A percentile compares a stretch with the other conserved stretches of the same genome.
Conservation (phyloP, 2,329 filamentous ascomycete species). For the Arthrinium phaeospermum region DNA sequence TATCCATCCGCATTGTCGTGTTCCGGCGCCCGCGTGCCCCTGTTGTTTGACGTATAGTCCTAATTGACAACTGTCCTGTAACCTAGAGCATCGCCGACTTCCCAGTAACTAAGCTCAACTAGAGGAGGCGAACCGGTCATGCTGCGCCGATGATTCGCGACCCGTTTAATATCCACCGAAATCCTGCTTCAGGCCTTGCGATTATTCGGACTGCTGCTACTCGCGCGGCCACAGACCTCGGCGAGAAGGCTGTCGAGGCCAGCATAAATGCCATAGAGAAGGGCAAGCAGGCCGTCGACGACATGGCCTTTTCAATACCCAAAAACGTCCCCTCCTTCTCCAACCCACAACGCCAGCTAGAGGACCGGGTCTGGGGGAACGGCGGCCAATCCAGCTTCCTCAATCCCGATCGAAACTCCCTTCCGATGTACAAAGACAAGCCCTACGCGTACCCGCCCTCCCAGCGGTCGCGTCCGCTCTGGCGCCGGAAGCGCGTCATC, state of each 20-base stretch:
- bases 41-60: neutral
- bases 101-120: neutral
- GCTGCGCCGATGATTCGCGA: conserved; percentile 41
- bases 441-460: conserved; percentile 76
- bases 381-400: conserved; percentile 41
- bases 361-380: conserved; percentile 70
- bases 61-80: conserved; percentile 10
- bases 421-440: conserved; percentile 99
- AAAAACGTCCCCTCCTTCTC: conserved; percentile 73
- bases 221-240: conserved; percentile 50
- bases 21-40: neutral
- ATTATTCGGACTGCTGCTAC: conserved; percentile 56
- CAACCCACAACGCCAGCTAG: conserved; percentile 67
- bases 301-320: conserved; percentile 71
- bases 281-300: conserved; percentile 44
- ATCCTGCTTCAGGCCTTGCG: conserved; percentile 34
- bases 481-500: conserved; percentile 67
- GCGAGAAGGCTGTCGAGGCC: conserved; percentile 55
- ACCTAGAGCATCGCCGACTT: conserved; percentile 14
- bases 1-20: neutral
- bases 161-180: conserved; percentile 50
- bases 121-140: neutral
- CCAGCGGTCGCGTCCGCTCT: conserved; percentile 62
- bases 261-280: conserved; percentile 54
- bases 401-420: conserved; percentile 45